phyloP scores from a whole-genome alignment of 164 flowering plant genomes.

The Vitis riparia region DNA sequence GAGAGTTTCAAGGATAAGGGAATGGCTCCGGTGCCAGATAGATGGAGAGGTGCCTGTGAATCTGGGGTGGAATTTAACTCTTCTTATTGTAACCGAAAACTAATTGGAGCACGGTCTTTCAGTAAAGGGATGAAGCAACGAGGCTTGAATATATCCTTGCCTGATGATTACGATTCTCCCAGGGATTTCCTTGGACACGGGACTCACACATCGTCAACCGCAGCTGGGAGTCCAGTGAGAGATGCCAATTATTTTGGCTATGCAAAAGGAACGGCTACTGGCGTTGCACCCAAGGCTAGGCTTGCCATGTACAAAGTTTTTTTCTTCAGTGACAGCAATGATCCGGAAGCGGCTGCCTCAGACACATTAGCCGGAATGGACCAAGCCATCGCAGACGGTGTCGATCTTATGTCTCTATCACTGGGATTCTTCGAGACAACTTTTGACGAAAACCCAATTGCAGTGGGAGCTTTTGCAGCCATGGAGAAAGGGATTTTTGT shows the following conservation, averaged over 20 bases:
- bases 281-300: too few relatives aligned
- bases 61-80: conserved; percentile 29
- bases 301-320: too few relatives aligned
- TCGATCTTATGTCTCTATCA: conserved; percentile 45
- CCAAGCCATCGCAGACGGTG: conserved; percentile 46
- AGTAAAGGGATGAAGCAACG: conserved; percentile 31
- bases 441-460: conserved; percentile 25
- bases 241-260: too few relatives aligned
- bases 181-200: too few relatives aligned
- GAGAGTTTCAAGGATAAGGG: conserved; percentile 35
- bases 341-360: conserved; percentile 15
- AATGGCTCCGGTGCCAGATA: conserved; percentile 36
- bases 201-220: too few relatives aligned
- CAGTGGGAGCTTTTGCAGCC: conserved; percentile 48
- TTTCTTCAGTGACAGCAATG: too few relatives aligned
- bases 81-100: conserved; percentile 40
- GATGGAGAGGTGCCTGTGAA: conserved; percentile 47
- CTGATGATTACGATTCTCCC: neutral
- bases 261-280: too few relatives aligned
- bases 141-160: conserved; percentile 13
- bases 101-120: conserved; percentile 40
- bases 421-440: conserved; percentile 28
- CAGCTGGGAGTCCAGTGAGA: too few relatives aligned
- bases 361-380: conserved; percentile 46
- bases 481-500: conserved; percentile 44